Percentiles rank a stretch among this genome's conserved stretches.
These are phyloP conservation scores for Blastobotrys illinoisensis DNA, from an alignment of 1,139 yeast genomes.

Conservation along the genomic window DNA sequence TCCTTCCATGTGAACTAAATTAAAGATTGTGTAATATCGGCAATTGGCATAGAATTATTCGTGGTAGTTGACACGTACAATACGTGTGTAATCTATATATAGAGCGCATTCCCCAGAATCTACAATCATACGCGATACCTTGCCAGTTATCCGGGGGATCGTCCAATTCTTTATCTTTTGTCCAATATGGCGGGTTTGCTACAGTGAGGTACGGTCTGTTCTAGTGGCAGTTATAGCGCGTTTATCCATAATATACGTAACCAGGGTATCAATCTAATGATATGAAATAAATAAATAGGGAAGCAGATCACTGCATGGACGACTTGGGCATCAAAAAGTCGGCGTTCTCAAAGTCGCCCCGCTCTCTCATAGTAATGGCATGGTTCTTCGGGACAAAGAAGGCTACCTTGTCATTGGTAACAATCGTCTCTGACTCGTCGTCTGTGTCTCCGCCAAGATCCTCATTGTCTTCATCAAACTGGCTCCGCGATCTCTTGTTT, in stretches of 20 bases:
- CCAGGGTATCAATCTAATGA: neutral
- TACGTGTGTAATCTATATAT: no score
- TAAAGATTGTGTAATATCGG: no score
- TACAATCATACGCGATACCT: no score
- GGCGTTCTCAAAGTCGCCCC: conserved; percentile 27
- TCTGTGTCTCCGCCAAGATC: conserved; percentile 22
- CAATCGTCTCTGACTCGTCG: conserved; percentile 35
- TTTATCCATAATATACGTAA: neutral
- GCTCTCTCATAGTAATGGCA: conserved; percentile 18
- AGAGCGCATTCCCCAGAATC: no score
- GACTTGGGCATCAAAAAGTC: conserved; percentile 12
- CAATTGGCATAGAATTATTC: no score
- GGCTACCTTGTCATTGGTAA: conserved; percentile 29
- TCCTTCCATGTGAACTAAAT: no score
- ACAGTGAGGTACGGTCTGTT: no score
- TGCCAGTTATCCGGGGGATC: no score
- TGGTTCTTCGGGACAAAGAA: conserved; percentile 34
- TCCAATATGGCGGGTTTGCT: no score
- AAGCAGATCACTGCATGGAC: neutral
- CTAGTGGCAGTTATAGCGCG: no score
- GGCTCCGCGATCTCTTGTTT: conserved; percentile 17
- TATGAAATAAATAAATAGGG: neutral
- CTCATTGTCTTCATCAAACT: conserved; percentile 26
- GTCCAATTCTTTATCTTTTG: no score
- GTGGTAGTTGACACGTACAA: no score